Conservation (phyloP, 1,284 basidiomycete genomes). For the Naganishia sp. region DNA sequence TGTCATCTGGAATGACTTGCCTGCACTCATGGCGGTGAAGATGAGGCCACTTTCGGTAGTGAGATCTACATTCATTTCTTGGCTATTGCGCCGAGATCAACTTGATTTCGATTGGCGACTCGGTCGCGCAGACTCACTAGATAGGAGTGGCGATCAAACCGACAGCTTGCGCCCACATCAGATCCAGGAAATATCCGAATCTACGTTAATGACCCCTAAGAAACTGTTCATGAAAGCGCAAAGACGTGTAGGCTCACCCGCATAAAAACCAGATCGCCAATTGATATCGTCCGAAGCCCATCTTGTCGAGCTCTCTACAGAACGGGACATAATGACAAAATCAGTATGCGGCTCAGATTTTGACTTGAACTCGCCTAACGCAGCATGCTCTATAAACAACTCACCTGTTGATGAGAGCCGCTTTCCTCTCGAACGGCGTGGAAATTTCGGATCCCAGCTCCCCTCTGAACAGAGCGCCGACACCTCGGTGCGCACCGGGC, state of each 20-base stretch:
- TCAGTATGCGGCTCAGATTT: background rate
- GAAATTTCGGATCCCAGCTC: slow-evolving; percentile 17
- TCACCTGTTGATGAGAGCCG: slow-evolving; percentile 46
- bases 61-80: slow-evolving; percentile 45
- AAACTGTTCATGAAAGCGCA: background rate
- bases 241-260: slow-evolving; percentile 26
- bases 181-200: slow-evolving; percentile 47
- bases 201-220: slow-evolving; percentile 31
- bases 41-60: slow-evolving; percentile 62
- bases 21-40: slow-evolving; percentile 61
- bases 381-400: slow-evolving; percentile 22
- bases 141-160: slow-evolving; percentile 41
- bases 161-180: slow-evolving; percentile 45
- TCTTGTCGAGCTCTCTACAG: slow-evolving; percentile 38
- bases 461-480: slow-evolving; percentile 12
- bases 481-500: slow-evolving; percentile 7
- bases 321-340: background rate
- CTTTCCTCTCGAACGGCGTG: slow-evolving; percentile 45
- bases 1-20: background rate
- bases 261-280: slow-evolving; percentile 43
- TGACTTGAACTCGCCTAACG: too few relatives aligned
- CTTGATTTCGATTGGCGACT: background rate
- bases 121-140: slow-evolving; percentile 30
- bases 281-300: slow-evolving; percentile 40
- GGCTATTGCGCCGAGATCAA: slow-evolving; percentile 30